phyloP scores from a whole-genome alignment of 805 yeast species.

The Sungouiozyma ichnusensis region DNA sequence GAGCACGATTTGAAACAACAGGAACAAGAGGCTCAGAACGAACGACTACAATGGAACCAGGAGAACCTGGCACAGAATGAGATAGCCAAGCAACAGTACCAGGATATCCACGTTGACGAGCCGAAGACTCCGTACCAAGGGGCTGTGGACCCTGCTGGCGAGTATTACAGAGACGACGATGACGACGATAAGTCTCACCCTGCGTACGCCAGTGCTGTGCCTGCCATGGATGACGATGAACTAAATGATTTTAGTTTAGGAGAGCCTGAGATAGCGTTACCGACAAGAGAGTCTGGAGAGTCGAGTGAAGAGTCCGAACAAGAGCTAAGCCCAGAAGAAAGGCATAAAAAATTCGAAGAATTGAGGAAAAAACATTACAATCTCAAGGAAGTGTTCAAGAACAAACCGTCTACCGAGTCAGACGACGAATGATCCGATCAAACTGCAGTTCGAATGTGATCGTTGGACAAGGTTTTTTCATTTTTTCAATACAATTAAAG shows the following conservation, averaged over 20 bases:
- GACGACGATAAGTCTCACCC: conserved; percentile 35
- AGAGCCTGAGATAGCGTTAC: conserved; percentile 39
- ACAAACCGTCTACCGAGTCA: conserved; percentile 12
- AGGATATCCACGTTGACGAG: conserved; percentile 57
- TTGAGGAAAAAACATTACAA: conserved; percentile 75
- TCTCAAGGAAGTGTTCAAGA: conserved; percentile 34
- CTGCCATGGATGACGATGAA: conserved; percentile 38
- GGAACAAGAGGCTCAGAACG: conserved; percentile 10
- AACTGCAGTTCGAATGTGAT: no score
- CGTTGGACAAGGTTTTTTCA: no score
- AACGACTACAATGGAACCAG: conserved; percentile 76
- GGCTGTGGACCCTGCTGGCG: conserved; percentile 73
- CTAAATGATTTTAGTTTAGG: conserved; percentile 48
- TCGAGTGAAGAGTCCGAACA: conserved; percentile 31
- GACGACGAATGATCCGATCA: conserved; percentile 12
- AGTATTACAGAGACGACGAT: conserved; percentile 63
- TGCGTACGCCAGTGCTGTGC: conserved; percentile 30
- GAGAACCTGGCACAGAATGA: conserved; percentile 53
- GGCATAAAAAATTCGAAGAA: conserved; percentile 61
- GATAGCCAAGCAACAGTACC: conserved; percentile 56
- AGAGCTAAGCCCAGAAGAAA: conserved; percentile 43
- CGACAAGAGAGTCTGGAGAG: conserved; percentile 21
- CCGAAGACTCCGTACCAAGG: conserved; percentile 95
- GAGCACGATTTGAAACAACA: conserved; percentile 15
- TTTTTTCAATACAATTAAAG: conserved; percentile 8